These are phyloP conservation scores for Nannizzia gypsea DNA, from an alignment of 2,329 filamentous ascomycete genomes.

Conservation along the genomic window DNA sequence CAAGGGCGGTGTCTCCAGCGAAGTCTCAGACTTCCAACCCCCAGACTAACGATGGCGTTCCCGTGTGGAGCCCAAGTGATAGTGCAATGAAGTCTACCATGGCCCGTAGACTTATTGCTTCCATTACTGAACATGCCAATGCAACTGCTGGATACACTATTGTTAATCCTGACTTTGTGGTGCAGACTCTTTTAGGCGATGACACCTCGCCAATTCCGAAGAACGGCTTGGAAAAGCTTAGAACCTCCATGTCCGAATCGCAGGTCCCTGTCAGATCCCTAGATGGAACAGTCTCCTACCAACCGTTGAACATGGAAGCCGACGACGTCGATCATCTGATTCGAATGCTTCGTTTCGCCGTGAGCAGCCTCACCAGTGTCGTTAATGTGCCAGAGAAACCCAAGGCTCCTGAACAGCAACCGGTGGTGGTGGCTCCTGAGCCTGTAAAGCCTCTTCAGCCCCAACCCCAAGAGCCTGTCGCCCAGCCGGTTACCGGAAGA, in stretches of 20 bases:
- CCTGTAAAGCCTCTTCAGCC: conserved; percentile 15
- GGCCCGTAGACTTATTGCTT: conserved; percentile 31
- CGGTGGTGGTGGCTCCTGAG: conserved; percentile 24
- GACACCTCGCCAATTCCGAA: conserved; percentile 30
- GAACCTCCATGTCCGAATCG: conserved; percentile 35
- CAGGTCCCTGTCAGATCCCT: conserved; percentile 29
- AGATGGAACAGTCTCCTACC: conserved; percentile 29
- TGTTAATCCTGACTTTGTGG: conserved; percentile 33
- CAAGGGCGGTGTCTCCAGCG: background rate
- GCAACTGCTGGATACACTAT: conserved; percentile 34
- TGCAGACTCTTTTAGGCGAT: conserved; percentile 32
- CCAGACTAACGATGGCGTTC: background rate
- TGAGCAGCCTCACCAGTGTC: conserved; percentile 28
- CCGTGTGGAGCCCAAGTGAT: conserved; percentile 3
- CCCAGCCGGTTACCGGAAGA: conserved; percentile 21
- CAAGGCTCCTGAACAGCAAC: conserved; percentile 29
- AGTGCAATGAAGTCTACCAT: conserved; percentile 11
- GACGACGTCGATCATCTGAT: conserved; percentile 33
- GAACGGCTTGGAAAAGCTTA: conserved; percentile 33
- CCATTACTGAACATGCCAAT: conserved; percentile 37
- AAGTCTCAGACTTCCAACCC: background rate
- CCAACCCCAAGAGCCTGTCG: conserved; percentile 1
- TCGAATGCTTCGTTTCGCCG: conserved; percentile 34
- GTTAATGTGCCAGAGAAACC: conserved; percentile 24
- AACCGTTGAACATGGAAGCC: conserved; percentile 33